Percentiles rank a stretch among this genome's conserved stretches.
Evolutionary conservation across 208 protist genomes (phyloP).

Genomic region (Crithidia expoeki): DNA sequence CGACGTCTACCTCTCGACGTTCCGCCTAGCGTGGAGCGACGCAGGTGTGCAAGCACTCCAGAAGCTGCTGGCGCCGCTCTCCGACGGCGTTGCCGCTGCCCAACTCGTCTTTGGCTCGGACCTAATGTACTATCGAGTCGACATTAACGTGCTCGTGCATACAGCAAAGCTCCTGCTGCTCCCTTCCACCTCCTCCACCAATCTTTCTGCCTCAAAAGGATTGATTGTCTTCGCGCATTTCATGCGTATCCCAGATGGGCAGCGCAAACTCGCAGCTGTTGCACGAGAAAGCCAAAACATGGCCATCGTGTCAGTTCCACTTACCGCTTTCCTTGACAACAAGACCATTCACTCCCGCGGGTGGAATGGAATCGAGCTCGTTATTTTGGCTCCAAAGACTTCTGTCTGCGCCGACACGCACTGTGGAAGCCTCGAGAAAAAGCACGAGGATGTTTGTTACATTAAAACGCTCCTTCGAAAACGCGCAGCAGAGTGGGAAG

Average conservation of each 20-base stretch:
- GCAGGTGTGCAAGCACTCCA: slow-evolving; percentile 26
- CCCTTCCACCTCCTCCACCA: slow-evolving; percentile 5
- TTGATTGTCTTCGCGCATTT: slow-evolving; percentile 57
- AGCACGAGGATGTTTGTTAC: background rate
- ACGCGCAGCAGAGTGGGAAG: background rate
- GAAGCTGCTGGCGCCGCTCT: slow-evolving; percentile 2
- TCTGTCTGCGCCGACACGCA: background rate
- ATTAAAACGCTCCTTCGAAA: background rate
- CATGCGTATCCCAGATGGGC: slow-evolving; percentile 63
- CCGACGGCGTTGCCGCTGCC: background rate
- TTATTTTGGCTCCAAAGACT: slow-evolving; percentile 36
- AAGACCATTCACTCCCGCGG: slow-evolving; percentile 27
- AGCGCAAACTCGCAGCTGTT: slow-evolving; percentile 29
- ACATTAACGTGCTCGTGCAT: slow-evolving; percentile 47
- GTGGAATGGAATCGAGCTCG: slow-evolving; percentile 52
- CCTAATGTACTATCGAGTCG: slow-evolving; percentile 73
- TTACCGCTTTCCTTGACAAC: slow-evolving; percentile 36
- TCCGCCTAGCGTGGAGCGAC: slow-evolving; percentile 46
- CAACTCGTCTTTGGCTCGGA: slow-evolving; percentile 67
- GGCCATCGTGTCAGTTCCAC: slow-evolving; percentile 41
- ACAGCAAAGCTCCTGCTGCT: slow-evolving; percentile 34
- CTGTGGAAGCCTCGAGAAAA: background rate
- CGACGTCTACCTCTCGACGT: slow-evolving; percentile 23
- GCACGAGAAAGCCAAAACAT: slow-evolving; percentile 39
- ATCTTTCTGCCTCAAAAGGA: background rate